phyloP scores from a whole-genome alignment of 2,329 filamentous ascomycete species.

The Aspergillus puulaauensis region DNA sequence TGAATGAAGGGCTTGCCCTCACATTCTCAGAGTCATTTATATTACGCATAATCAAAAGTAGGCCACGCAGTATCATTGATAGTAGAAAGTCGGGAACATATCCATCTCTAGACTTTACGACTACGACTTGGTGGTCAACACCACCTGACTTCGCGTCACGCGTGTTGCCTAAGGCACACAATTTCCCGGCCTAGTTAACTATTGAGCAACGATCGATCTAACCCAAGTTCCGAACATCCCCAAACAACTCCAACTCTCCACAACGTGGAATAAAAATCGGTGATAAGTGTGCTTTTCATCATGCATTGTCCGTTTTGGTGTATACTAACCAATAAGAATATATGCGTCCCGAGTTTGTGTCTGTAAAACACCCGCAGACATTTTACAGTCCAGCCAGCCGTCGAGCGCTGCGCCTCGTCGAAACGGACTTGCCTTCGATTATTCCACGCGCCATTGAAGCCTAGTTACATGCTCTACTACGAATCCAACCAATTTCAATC shows the following conservation, averaged over 20 bases:
- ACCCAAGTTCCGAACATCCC: constrained; percentile 21
- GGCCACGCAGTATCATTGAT: too few relatives aligned
- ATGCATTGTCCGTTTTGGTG: not conserved
- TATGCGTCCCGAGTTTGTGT: not conserved
- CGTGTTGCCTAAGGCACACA: constrained; percentile 29
- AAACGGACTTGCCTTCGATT: not conserved
- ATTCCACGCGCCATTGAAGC: not conserved
- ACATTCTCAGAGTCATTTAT: not conserved
- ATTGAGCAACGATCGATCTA: not conserved
- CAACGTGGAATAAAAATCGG: not conserved
- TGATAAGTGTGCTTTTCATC: not conserved
- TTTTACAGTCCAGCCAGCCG: not conserved
- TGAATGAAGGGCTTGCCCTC: not conserved
- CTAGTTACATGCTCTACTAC: not conserved
- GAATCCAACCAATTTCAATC: not conserved
- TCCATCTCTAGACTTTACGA: not conserved
- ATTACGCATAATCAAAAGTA: not conserved
- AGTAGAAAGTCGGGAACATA: not conserved
- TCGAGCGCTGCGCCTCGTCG: not conserved
- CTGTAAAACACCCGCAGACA: not conserved
- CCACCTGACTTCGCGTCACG: constrained; percentile 35
- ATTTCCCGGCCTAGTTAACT: constrained; percentile 9
- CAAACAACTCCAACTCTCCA: constrained; percentile 4
- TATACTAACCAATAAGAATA: not conserved
- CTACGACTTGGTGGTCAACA: not conserved